A percentile compares a stretch with the other conserved stretches of the same genome.
Evolutionary conservation across 2,329 filamentous ascomycete genomes (phyloP).

Genomic region (Canariomyces notabilis): DNA sequence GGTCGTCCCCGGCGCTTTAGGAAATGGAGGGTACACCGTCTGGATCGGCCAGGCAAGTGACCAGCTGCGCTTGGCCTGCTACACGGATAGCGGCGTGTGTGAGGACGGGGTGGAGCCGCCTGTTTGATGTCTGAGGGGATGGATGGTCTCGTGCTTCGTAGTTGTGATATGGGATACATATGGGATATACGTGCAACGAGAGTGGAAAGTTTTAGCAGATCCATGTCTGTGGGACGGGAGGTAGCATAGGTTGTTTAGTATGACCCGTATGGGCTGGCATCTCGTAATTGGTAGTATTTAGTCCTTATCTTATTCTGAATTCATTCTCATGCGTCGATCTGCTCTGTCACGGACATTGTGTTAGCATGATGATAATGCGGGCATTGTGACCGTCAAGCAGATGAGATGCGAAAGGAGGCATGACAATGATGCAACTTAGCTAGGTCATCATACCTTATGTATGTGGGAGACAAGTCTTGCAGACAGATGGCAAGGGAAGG

Average conservation of each 20-base stretch:
- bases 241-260: neutral
- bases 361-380: neutral
- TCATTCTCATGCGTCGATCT: neutral
- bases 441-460: no score
- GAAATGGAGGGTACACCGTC: slow-evolving; percentile 35
- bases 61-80: slow-evolving; percentile 35
- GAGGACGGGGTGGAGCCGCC: slow-evolving; percentile 32
- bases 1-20: slow-evolving; percentile 37
- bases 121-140: slow-evolving; percentile 24
- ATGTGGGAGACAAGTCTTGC: no score
- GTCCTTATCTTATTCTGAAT: no score
- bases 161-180: no score
- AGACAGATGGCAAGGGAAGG: no score
- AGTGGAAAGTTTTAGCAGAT: no score
- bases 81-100: slow-evolving; percentile 35
- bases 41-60: slow-evolving; percentile 44
- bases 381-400: neutral
- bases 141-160: neutral
- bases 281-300: neutral
- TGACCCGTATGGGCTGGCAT: neutral
- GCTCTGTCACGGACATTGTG: neutral
- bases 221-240: no score
- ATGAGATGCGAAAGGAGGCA: no score
- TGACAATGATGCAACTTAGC: no score
- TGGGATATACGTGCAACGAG: no score